phyloP scores from a whole-genome alignment of 2,329 filamentous ascomycete genomes.

The Cordyceps tenuipes region DNA sequence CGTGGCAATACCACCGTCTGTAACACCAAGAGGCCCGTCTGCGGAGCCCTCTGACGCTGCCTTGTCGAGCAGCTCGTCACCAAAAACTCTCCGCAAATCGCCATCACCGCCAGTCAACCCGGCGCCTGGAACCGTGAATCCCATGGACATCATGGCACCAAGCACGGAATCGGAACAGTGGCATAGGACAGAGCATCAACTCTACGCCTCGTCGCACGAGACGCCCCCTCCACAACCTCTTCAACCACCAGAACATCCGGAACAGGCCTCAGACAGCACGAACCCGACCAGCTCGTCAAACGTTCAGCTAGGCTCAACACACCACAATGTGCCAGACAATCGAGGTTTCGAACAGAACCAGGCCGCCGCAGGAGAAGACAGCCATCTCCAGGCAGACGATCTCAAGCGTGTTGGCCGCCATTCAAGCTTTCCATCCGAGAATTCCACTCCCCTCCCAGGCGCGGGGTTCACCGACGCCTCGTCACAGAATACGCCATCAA shows the following conservation, averaged over 20 bases:
- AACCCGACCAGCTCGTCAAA: not conserved
- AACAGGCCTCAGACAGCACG: not conserved
- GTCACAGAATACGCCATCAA: slow-evolving; percentile 38
- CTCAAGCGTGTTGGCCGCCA: slow-evolving; percentile 20
- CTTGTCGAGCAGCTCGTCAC: slow-evolving; percentile 13
- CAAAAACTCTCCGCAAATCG: slow-evolving; percentile 10
- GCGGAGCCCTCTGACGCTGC: slow-evolving; percentile 12
- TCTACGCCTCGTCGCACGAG: slow-evolving; percentile 22
- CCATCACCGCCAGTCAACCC: slow-evolving; percentile 26
- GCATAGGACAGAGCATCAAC: slow-evolving; percentile 29
- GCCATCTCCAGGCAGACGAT: slow-evolving; percentile 20
- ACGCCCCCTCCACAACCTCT: slow-evolving; percentile 16
- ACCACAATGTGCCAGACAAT: not conserved
- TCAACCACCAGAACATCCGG: not conserved
- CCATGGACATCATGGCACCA: slow-evolving; percentile 45
- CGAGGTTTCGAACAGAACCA: not conserved
- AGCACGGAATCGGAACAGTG: slow-evolving; percentile 30
- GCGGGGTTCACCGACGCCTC: slow-evolving; percentile 33
- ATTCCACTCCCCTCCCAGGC: slow-evolving; percentile 33
- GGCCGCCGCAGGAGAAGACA: slow-evolving; percentile 16
- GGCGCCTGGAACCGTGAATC: slow-evolving; percentile 41
- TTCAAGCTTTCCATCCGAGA: slow-evolving; percentile 30
- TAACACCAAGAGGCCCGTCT: slow-evolving; percentile 7
- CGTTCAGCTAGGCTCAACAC: not conserved
- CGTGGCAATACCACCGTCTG: not conserved